Evolutionary conservation across 768 basidiomycete genomes (phyloP).

Genomic region (Mycena filopes): DNA sequence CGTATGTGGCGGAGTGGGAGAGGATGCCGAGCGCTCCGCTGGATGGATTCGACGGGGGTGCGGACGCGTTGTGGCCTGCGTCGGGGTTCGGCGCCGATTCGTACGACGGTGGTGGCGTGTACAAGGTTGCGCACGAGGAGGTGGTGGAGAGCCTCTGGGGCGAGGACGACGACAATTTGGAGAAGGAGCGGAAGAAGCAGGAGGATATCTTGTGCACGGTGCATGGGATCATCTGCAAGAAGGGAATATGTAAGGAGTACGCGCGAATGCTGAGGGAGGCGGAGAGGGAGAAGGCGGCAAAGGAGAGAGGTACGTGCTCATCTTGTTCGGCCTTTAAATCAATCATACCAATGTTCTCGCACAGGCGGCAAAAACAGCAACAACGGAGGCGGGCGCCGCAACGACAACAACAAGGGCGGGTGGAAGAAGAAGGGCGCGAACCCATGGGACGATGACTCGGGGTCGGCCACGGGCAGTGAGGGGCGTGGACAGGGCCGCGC

Average conservation of each 20-base stretch:
- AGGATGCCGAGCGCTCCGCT: conserved; percentile 9
- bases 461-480: conserved; percentile 30
- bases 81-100: background rate
- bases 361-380: conserved; percentile 2
- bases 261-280: conserved; percentile 41
- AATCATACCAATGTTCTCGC: too few species aligned
- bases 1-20: conserved; percentile 41
- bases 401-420: background rate
- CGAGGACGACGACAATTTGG: conserved; percentile 26
- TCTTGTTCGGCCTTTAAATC: background rate
- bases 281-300: conserved; percentile 34
- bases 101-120: background rate
- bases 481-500: background rate
- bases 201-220: conserved; percentile 40
- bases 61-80: conserved; percentile 1
- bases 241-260: conserved; percentile 50
- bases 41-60: background rate
- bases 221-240: conserved; percentile 47
- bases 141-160: conserved; percentile 40
- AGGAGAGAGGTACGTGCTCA: background rate
- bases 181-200: conserved; percentile 29
- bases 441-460: conserved; percentile 22
- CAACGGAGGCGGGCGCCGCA: background rate
- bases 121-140: background rate
- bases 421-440: conserved; percentile 17